Base-by-base conservation (phyloP, 1,139 yeast species). In the Diutina ranongensis region DNA sequence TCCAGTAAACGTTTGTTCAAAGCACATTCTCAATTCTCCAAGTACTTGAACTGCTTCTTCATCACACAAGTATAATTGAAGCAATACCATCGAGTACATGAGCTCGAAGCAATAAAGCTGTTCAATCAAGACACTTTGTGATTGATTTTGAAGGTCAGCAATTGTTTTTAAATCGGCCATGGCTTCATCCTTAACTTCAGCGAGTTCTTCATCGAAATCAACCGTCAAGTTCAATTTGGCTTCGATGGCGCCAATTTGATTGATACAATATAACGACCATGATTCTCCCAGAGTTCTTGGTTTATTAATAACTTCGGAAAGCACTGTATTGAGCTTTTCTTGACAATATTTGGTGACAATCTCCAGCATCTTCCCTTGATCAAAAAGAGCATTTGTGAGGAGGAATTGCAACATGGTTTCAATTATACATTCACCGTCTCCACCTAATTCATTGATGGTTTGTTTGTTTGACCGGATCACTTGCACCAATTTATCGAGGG, bases 61-160 rank as follows among this genome's bases (percentile, higher is more conserved):
- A 54, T 81, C 88, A 18, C 92, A 94, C 51, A 80, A 67, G 57
- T 81, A 88, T 40, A 89, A 70, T 58, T 88, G 96, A 25, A 92
- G 60, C 44, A 88, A 62, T 2, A 83, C 83, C 74, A 86, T 77
- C 0, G 96, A 83, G 49, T 85, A 78, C 45, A 92, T 65, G 42
- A 86, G 65, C 58, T 87, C 94, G 57, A 84, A 82, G 46, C 72
- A 66, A 46, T 57, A 58, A 12, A 63, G 58, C 41, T 65, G 65
- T 35, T 61, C 63, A 7, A 45, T 47, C 21, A 48, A 47, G 8
- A 48, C 50, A 7, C 46, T 46, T 35, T 53, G 45, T 18, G 47
- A 54, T 46, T 47, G 51, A 25, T 54, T 54, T 36, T 49, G 49
- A n/a, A 59, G 50, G n/a, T 56, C 60, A 44, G 55, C 67, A 40